These are phyloP conservation scores for Yamadazyma aaseri DNA, from an alignment of 1,139 yeast species.

Conservation along the genomic window DNA sequence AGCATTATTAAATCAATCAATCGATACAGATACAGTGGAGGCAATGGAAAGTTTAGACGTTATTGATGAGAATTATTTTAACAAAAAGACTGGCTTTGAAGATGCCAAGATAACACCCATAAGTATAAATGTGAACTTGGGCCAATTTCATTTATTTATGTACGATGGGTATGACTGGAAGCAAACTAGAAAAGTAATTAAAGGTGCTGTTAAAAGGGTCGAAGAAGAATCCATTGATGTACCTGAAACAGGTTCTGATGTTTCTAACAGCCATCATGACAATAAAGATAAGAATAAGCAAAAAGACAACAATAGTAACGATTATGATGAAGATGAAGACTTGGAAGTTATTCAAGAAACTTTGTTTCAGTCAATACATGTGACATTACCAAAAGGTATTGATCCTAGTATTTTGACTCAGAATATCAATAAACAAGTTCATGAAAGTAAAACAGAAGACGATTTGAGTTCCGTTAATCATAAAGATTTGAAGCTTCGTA, in stretches of 20 bases:
- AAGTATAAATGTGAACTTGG: slow-evolving; percentile 27
- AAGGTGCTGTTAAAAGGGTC: slow-evolving; percentile 59
- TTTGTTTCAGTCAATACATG: slow-evolving; percentile 70
- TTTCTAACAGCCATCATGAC: no score
- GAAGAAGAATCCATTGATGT: slow-evolving; percentile 47
- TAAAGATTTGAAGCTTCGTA: slow-evolving; percentile 53
- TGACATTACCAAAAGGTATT: slow-evolving; percentile 55
- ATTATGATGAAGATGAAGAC: slow-evolving; percentile 20
- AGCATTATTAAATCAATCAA: background rate
- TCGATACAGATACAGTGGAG: slow-evolving; percentile 1
- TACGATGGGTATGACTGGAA: slow-evolving; percentile 96
- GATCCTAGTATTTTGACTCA: slow-evolving; percentile 48
- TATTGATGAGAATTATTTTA: slow-evolving; percentile 51
- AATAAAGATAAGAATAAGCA: slow-evolving; percentile 8
- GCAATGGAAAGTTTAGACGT: slow-evolving; percentile 4
- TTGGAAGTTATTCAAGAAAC: slow-evolving; percentile 54
- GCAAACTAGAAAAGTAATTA: slow-evolving; percentile 66
- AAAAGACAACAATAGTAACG: no score
- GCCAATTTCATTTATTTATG: slow-evolving; percentile 43
- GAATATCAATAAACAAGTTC: slow-evolving; percentile 49
- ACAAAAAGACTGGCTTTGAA: slow-evolving; percentile 7
- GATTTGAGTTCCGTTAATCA: slow-evolving; percentile 13
- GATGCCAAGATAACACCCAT: slow-evolving; percentile 24
- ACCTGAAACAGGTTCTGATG: slow-evolving; percentile 9
- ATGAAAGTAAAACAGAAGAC: slow-evolving; percentile 22